These are phyloP conservation scores for Apophysomyces sp. DNA, from an alignment of 371 early-diverging fungal genomes.

Conservation along the genomic window DNA sequence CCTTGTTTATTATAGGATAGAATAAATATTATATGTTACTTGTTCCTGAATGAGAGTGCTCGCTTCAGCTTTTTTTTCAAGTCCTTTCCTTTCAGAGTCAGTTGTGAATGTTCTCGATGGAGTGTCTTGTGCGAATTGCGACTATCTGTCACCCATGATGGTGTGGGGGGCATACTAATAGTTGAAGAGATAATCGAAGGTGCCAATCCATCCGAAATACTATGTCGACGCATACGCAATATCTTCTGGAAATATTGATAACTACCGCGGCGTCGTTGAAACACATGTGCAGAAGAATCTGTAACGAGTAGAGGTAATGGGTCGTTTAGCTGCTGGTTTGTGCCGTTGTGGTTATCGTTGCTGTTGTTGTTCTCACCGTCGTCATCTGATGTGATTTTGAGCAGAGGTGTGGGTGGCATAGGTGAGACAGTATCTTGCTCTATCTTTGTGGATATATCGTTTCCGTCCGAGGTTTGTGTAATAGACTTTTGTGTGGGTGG, in stretches of 20 bases:
- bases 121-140: background rate
- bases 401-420: background rate
- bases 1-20: background rate
- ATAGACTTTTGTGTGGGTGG: background rate
- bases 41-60: conserved; percentile 14
- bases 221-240: background rate
- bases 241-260: background rate
- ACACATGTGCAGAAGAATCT: background rate
- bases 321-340: background rate
- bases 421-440: too few species aligned
- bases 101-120: conserved; percentile 11
- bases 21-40: background rate
- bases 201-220: background rate
- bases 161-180: background rate
- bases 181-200: background rate
- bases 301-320: background rate
- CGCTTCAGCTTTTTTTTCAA: conserved; percentile 14
- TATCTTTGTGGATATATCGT: background rate
- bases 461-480: background rate
- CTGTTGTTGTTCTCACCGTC: background rate
- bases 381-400: background rate
- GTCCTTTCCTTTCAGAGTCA: conserved; percentile 14
- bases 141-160: background rate
- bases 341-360: background rate
- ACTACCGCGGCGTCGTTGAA: background rate